Conservation (phyloP, 495 filamentous ascomycete genomes). For the Massariosphaeria phaeospora region DNA sequence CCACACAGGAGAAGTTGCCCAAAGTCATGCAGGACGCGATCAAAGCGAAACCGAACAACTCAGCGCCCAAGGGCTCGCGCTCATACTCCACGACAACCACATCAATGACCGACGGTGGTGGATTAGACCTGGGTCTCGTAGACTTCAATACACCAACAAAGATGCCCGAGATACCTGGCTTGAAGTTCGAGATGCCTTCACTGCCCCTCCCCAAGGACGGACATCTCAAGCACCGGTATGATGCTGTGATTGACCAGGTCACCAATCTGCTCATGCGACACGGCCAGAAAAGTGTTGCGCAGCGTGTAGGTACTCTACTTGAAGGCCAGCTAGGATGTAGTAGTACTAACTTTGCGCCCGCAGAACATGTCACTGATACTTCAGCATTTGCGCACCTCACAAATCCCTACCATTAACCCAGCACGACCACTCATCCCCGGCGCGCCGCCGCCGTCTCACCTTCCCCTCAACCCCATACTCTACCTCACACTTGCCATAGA, state of each 20-base stretch:
- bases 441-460: slow-evolving; percentile 62
- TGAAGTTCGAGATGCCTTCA: slow-evolving; percentile 71
- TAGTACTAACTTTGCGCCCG: slow-evolving; percentile 1
- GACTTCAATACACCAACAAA: slow-evolving; percentile 31
- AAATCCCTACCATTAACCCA: slow-evolving; percentile 66
- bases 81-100: slow-evolving; percentile 54
- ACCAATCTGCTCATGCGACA: slow-evolving; percentile 86
- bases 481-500: slow-evolving; percentile 76
- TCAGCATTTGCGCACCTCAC: slow-evolving; percentile 76
- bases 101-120: slow-evolving; percentile 19
- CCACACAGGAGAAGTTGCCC: slow-evolving; percentile 59
- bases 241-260: slow-evolving; percentile 74
- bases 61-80: slow-evolving; percentile 45
- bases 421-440: slow-evolving; percentile 65
- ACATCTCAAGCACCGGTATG: slow-evolving; percentile 71
- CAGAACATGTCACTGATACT: slow-evolving; percentile 85
- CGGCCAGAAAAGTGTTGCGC: slow-evolving; percentile 76
- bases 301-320: slow-evolving; percentile 57
- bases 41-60: slow-evolving; percentile 32
- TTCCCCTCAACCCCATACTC: slow-evolving; percentile 42
- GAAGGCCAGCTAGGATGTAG: not conserved
- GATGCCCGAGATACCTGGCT: slow-evolving; percentile 45
- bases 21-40: slow-evolving; percentile 61
- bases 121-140: slow-evolving; percentile 26
- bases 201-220: slow-evolving; percentile 55